phyloP scores from a whole-genome alignment of 495 filamentous ascomycete genomes.

The Parathielavia appendiculata region DNA sequence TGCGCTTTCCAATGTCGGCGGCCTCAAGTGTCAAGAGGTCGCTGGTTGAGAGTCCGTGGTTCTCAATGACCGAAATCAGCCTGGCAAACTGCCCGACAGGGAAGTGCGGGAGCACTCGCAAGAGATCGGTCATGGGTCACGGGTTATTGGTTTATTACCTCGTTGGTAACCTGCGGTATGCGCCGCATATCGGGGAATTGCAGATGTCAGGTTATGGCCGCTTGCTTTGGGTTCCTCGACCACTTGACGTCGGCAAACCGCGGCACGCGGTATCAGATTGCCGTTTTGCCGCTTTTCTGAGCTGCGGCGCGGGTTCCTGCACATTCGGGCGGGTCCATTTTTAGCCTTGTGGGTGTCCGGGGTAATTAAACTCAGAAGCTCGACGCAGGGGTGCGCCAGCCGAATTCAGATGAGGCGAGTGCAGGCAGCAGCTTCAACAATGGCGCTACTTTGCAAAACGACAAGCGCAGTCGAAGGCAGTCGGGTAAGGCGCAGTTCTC shows the following conservation, averaged over 20 bases:
- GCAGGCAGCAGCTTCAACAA: no score
- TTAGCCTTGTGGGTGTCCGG: neutral
- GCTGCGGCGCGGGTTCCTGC: neutral
- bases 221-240: no score
- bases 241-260: no score
- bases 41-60: conserved; percentile 63
- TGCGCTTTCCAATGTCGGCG: conserved; percentile 79
- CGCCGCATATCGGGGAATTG: no score
- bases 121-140: conserved; percentile 76
- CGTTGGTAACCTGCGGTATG: no score
- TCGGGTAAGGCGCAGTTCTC: neutral
- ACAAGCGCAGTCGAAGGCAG: neutral
- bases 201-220: no score
- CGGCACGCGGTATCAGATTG: no score
- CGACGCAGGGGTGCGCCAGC: neutral
- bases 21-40: conserved; percentile 84
- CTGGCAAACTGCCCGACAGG: conserved; percentile 60
- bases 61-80: conserved; percentile 76
- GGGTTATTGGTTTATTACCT: no score
- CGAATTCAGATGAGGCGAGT: no score
- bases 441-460: no score
- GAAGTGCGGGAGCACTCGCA: conserved; percentile 76
- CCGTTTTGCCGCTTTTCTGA: no score
- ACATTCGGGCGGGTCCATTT: conserved; percentile 2
- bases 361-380: neutral